Evolutionary conservation across 441 rosid genomes (phyloP).

Genomic region (Cnidoscolus chayamansa): DNA sequence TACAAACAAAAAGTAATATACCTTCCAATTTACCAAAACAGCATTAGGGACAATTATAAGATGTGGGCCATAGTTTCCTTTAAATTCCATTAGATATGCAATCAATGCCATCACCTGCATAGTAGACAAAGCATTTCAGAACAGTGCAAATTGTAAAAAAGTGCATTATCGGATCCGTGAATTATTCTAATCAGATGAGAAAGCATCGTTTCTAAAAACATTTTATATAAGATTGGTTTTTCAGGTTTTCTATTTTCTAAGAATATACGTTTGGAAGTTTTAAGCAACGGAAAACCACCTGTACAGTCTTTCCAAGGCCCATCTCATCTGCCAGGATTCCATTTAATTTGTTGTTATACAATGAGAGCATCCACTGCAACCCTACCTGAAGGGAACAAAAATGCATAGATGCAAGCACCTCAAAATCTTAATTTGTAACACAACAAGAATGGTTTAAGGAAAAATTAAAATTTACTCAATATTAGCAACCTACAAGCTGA

Average conservation of each 20-base stretch:
- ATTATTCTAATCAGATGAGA: conserved; percentile 5
- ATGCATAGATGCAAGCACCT: conserved; percentile 25
- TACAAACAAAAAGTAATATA: conserved; percentile 36
- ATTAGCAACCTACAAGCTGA: conserved; percentile 81
- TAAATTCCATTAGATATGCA: conserved; percentile 99
- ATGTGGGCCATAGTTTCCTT: conserved; percentile 99
- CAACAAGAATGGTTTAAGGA: neutral
- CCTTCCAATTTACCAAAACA: conserved; percentile 99
- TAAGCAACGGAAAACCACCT: conserved; percentile 45
- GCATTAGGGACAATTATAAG: conserved; percentile 99
- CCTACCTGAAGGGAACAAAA: conserved; percentile 62
- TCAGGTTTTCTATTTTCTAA: neutral
- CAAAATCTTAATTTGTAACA: conserved; percentile 7
- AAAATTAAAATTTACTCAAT: conserved; percentile 22
- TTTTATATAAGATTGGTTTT: neutral
- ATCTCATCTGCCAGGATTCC: conserved; percentile 99
- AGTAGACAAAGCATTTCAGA: conserved; percentile 17
- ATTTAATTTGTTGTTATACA: conserved; percentile 97
- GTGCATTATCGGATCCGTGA: conserved; percentile 1
- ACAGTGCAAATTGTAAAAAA: neutral
- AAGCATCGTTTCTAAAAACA: conserved; percentile 10
- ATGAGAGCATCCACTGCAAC: conserved; percentile 99
- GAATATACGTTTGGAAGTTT: neutral
- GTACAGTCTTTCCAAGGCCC: conserved; percentile 99
- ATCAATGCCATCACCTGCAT: conserved; percentile 96